phyloP scores from a whole-genome alignment of 2,329 filamentous ascomycete genomes.

The Fusarium vanettenii region DNA sequence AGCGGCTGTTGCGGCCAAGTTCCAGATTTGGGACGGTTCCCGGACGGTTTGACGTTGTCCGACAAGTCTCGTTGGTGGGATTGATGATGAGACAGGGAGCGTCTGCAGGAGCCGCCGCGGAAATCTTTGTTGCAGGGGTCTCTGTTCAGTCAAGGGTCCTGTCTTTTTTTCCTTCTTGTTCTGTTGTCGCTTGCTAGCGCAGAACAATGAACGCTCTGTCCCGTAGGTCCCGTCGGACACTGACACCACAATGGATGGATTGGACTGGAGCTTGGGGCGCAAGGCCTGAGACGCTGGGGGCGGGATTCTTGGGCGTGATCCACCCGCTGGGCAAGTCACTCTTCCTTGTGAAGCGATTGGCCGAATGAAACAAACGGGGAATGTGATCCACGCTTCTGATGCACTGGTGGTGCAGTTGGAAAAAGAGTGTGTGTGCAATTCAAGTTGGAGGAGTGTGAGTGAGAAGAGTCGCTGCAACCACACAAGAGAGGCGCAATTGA shows the following conservation, averaged over 20 bases:
- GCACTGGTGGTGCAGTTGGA: neutral
- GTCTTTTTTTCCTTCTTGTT: neutral
- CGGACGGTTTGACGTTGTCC: slow-evolving; percentile 14
- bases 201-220: neutral
- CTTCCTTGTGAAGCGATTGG: slow-evolving; percentile 12
- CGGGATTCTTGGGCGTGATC: slow-evolving; percentile 1
- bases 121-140: slow-evolving; percentile 33
- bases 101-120: slow-evolving; percentile 24
- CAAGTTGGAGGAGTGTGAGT: neutral
- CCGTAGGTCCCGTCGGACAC: neutral
- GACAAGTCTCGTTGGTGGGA: slow-evolving; percentile 36
- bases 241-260: neutral
- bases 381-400: slow-evolving; percentile 1
- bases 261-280: slow-evolving; percentile 17
- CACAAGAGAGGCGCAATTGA: slow-evolving; percentile 8
- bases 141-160: neutral
- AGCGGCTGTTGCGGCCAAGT: slow-evolving; percentile 28
- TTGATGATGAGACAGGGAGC: slow-evolving; percentile 13
- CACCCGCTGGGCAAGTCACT: slow-evolving; percentile 10
- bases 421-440: neutral
- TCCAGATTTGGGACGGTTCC: slow-evolving; percentile 37
- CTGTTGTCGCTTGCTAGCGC: neutral
- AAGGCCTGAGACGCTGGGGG: slow-evolving; percentile 28
- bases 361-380: neutral
- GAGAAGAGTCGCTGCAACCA: slow-evolving; percentile 14